Percentiles rank a stretch among this genome's conserved stretches.
These are phyloP conservation scores for Beauveria bassiana DNA, from an alignment of 2,329 filamentous ascomycete species.

Conservation along the genomic window DNA sequence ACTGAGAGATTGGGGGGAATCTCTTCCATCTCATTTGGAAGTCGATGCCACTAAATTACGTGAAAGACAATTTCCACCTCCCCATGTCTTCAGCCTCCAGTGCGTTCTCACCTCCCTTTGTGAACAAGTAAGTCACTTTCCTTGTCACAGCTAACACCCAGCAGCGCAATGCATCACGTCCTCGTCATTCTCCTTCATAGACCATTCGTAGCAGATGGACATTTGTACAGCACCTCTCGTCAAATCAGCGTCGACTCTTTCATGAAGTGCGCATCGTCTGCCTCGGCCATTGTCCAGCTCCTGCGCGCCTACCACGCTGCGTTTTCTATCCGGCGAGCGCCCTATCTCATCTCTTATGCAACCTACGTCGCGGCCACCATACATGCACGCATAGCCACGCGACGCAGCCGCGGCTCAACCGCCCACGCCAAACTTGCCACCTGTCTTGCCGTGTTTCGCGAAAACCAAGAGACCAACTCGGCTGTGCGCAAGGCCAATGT, in stretches of 20 bases:
- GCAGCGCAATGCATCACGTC: not conserved
- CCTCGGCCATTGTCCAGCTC: not conserved
- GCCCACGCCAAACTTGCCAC: not conserved
- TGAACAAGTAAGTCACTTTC: not conserved
- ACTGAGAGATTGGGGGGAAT: not conserved
- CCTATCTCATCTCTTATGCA: slow-evolving; percentile 47
- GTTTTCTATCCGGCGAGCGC: slow-evolving; percentile 33
- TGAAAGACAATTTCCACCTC: not conserved
- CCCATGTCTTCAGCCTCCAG: not conserved
- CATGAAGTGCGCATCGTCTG: not conserved
- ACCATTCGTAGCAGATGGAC: not conserved
- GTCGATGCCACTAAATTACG: not conserved
- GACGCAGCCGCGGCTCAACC: not conserved
- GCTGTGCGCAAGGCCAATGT: not conserved
- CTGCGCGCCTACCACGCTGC: not conserved
- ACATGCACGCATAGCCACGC: slow-evolving; percentile 41
- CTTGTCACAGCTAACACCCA: not conserved
- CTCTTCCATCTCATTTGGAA: not conserved
- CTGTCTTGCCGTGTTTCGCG: not conserved
- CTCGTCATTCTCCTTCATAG: not conserved
- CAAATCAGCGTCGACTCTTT: not conserved
- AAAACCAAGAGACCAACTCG: not conserved
- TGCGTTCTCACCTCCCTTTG: not conserved
- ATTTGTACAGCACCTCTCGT: not conserved
- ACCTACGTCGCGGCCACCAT: slow-evolving; percentile 48